Percentiles rank a stretch among this genome's conserved stretches.
Evolutionary conservation across 768 basidiomycete species (phyloP).

Genomic region (Boletus coccyginus): DNA sequence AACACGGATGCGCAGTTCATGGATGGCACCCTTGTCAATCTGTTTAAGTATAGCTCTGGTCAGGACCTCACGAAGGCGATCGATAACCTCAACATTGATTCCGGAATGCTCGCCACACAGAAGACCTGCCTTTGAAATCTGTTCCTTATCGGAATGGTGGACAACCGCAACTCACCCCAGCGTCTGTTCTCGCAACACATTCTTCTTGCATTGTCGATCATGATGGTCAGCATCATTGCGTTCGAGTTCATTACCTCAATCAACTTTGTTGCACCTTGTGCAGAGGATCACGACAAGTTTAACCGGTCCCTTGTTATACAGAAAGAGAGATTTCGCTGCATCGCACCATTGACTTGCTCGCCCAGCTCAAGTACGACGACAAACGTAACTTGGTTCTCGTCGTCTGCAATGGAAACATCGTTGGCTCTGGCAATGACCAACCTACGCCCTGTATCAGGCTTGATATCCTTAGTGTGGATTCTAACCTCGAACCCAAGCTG

Average conservation of each 20-base stretch:
- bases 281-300: conserved; percentile 97
- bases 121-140: conserved; percentile 88
- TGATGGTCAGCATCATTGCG: conserved; percentile 93
- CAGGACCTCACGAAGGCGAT: conserved; percentile 75
- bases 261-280: conserved; percentile 73
- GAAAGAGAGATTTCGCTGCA: conserved; percentile 87
- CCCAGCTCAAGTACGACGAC: conserved; percentile 94
- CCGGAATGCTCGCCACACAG: conserved; percentile 60
- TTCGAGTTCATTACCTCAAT: conserved; percentile 94
- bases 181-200: conserved; percentile 91
- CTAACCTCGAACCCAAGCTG: too few relatives aligned
- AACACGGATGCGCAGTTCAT: conserved; percentile 61
- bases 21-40: conserved; percentile 57
- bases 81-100: conserved; percentile 56
- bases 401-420: conserved; percentile 24
- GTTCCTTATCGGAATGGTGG: conserved; percentile 85
- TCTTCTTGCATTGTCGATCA: conserved; percentile 78
- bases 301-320: conserved; percentile 97
- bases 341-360: conserved; percentile 88
- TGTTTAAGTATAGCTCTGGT: conserved; percentile 74
- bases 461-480: too few relatives aligned
- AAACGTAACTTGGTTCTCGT: conserved; percentile 91
- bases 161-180: conserved; percentile 61
- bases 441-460: too few relatives aligned
- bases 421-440: too few relatives aligned